Evolutionary conservation across 176 grass and related monocot species (phyloP).

Genomic region (Sorghum bicolor): Sorghum_bicolor_NCBIv3 NC_012875.2:52158001-52158500

Average conservation of each 20-base stretch:
- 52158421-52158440: conserved; percentile 98
- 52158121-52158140: conserved; percentile 52
- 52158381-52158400: conserved; percentile 79
- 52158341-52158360: conserved; percentile 63
- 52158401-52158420: conserved; percentile 98
- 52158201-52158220: conserved; percentile 59
- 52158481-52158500: conserved; percentile 89
- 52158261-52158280: conserved; percentile 3
- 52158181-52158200: conserved; percentile 2
- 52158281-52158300: not conserved
- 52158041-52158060: conserved; percentile 95
- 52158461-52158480: conserved; percentile 97
- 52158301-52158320: conserved; percentile 5
- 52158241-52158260: conserved; percentile 94
- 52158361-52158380: conserved; percentile 93
- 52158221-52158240: conserved; percentile 97
- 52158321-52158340: conserved; percentile 19
- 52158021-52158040: conserved; percentile 92
- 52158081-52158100: conserved; percentile 72
- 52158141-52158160: conserved; percentile 24
- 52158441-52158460: conserved; percentile 94
- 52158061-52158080: conserved; percentile 89
- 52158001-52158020: conserved; percentile 21
- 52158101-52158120: conserved; percentile 79
- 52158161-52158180: conserved; percentile 3